Evolutionary conservation across 352 stramenopile genomes (phyloP), one percentile per base, ranked within the genome.

Genomic region (Phytopythium cucurbitacearum): DNA sequence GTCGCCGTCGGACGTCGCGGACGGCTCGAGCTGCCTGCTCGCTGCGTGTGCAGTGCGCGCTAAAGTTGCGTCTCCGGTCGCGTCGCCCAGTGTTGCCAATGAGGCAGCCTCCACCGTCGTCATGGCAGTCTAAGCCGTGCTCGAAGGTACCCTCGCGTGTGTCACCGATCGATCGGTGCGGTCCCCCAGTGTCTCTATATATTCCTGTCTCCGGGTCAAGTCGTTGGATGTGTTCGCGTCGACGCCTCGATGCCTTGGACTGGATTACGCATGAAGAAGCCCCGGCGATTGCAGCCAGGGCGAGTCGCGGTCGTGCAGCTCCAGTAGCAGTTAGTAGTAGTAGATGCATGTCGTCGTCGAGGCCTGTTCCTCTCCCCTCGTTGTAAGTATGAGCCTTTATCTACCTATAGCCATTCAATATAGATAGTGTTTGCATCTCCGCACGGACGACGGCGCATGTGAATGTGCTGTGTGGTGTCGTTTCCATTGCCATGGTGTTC

Each of bases 1-100:
- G 11, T 91, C 77, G 3, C 77, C 80, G 11, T 80, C 71, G 1
- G 80, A 91, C 51, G 68, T 89, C 7, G 79, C 78, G n/a, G 46
- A 48, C 5, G 42, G 71, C 2, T 53, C 68, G 6, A 69, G 86
- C 36, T 80, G 71, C 50, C 64, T 88, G 53, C 66, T 88, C 48
- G 62, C 67, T 8, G 75, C 67, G 46, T 72, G 61, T 37, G 55
- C 51, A 36, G 39, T 48, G 10, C 55, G 43, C 34, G 51, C 41
- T 34, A 57, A 56, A 48, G 34, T 39, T 36, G 41, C 7, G 7
- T 32, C 33, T 4, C 5, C 15, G 28, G 36, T 60, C 11, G 28
- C 33, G 42, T 46, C 36, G 4, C 34, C 33, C 28, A 38, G 35
- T 2, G 35, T 53, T 8, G n/a, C 35, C 0, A 36, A n/a, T 7